A percentile compares a stretch with the other conserved stretches of the same genome.
Evolutionary conservation across 208 protist species (phyloP).

Genomic region (Crithidia brevicula): DNA sequence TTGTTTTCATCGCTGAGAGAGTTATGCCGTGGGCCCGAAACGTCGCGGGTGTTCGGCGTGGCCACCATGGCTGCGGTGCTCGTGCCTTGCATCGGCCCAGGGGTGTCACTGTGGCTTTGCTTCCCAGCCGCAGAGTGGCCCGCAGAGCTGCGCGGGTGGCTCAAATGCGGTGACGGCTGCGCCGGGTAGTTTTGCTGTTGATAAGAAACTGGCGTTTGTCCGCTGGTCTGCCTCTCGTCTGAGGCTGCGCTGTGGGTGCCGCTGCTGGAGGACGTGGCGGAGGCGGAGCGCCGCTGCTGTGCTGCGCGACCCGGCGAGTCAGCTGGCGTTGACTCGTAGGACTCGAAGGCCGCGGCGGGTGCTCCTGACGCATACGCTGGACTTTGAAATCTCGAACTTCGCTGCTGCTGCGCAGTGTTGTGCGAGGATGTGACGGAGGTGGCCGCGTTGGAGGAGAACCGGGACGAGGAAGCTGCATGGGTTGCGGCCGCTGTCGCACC

Average conservation of each 20-base stretch:
- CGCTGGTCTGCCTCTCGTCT: no score
- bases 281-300: neutral
- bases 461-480: neutral
- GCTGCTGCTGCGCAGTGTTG: neutral
- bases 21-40: neutral
- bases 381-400: no score
- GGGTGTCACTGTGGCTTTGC: slow-evolving; percentile 10
- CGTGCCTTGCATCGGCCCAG: neutral
- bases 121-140: neutral
- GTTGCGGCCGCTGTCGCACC: no score
- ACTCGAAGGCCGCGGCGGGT: neutral
- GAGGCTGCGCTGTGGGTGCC: neutral
- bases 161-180: neutral
- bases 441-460: neutral
- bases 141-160: neutral
- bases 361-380: neutral
- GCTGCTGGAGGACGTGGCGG: neutral
- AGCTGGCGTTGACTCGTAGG: neutral
- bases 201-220: no score
- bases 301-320: neutral
- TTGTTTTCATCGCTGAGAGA: neutral
- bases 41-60: slow-evolving; percentile 11
- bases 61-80: slow-evolving; percentile 7
- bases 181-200: slow-evolving; percentile 8
- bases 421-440: neutral